Evolutionary conservation across 495 filamentous ascomycete species (phyloP), one percentile per base, ranked within the genome.

Genomic region (Daldinia concentrica): DNA sequence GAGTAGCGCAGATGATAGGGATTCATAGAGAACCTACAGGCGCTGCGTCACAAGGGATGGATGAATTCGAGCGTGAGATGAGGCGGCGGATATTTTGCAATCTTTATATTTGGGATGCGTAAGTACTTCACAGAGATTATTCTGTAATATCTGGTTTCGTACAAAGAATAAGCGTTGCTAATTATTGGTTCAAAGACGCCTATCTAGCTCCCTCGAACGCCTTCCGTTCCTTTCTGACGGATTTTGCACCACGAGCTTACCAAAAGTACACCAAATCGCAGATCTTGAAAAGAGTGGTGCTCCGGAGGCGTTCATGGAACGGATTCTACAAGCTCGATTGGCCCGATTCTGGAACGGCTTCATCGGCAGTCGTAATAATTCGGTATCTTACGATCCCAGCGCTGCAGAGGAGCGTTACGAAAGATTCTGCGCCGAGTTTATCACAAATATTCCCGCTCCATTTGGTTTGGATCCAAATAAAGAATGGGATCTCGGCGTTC

Each of bases 81-180:
- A 22, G 63, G 22, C 64, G 69, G 4, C 60, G 74, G 37, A 70
- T 60, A 19, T 70, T 76, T 19, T 79, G 76, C 63, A 78, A 64
- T 45, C 74, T 79, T 17, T 78, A 77, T 50, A 58, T 78, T 9
- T 72, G 62, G 65, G 76, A 78, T 29, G 76, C 72, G 54, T 58
- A 36, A 58, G 54, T 36, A 32, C 30, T 4, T 26, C 1, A 15
- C 22, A 8, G 15, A 6, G 6, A 11, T 9, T 37, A 58, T 36
- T 36, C 61, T 68, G 7, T 4, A 19, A 45, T 19, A 45, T 19
- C 34, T 36, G 1, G 14, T 0, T 36, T 36, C 14, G 34, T 14
- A 0, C 34, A 14, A 36, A 22, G n/a, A 45, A 43, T 4, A 59
- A 19, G 15, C 17, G 22, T 19, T 57, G 19, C 54, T 58, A 30